Base-by-base conservation (phyloP, 1,139 yeast genomes). In the Wickerhamomyces sp. region DNA sequence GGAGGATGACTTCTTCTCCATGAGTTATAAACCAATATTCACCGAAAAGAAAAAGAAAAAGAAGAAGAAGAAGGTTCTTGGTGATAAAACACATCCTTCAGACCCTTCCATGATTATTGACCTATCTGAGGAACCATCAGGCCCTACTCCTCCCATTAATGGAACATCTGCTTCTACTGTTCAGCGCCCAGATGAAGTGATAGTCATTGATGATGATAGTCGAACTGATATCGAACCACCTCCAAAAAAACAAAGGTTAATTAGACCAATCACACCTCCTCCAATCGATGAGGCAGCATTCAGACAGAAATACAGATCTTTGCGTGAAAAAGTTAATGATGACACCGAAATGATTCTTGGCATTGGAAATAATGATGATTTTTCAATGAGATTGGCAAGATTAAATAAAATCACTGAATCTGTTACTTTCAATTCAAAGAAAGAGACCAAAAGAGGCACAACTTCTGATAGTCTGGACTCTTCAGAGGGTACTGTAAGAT, bases 1-100 rank as follows among this genome's bases (percentile, higher is more conserved):
- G 2, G 59, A 56, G 14, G 60, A 58, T 40, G 62, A 58, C 41
- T 58, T 58, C 45, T 58, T 58, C 41, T 51, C 60, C 1, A 53
- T 58, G 57, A 45, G 44, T 9, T 37, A 39, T 13, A 18, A 27
- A 9, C 46, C 54, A 4, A 11, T 14, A 4, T 27, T 40, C 7
- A 18, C 37, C 3, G 38, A 37, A 29, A 47, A 43, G 41, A 47
- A 44, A 38, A 51, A 43, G 36, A 47, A 46, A 37, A 52, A 55
- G 45, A 53, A 52, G 48, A 55, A 43, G 41, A 50, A 48, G 45
- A 49, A 43, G 31, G 14, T 7, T 15, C 15, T 27, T 29, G 36
- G 14, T 6, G 8, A 34, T 10, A 27, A n/a, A 27, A 27, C n/a
- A 4, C 4, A 30, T 33, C 14, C 10, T 33, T 10, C 29, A 10